These are phyloP conservation scores for Termitomyces bulborhizus DNA, from an alignment of 768 basidiomycete genomes.

Conservation along the genomic window DNA sequence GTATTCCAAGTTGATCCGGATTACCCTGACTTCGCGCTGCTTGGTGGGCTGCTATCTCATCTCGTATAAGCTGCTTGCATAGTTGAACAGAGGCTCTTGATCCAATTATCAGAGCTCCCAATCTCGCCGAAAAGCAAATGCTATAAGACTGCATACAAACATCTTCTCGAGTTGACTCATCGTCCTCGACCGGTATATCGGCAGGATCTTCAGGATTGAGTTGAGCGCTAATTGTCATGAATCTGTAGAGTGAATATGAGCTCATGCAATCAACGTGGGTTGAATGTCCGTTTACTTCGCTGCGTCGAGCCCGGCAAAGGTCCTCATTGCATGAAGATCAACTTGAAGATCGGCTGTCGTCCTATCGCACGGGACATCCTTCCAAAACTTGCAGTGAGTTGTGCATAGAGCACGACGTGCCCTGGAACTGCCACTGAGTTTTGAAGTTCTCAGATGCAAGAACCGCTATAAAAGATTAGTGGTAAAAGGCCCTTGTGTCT, in stretches of 20 bases:
- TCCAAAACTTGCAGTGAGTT: constrained; percentile 63
- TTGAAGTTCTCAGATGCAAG: no score
- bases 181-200: constrained; percentile 1
- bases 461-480: no score
- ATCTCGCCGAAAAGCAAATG: constrained; percentile 25
- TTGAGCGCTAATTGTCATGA: constrained; percentile 36
- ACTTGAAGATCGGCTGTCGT: constrained; percentile 72
- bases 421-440: no score
- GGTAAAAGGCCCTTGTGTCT: no score
- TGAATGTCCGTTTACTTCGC: constrained; percentile 55
- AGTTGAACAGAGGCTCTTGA: constrained; percentile 47
- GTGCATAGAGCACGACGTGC: constrained; percentile 48
- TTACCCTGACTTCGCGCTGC: constrained; percentile 60
- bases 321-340: constrained; percentile 74
- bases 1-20: constrained; percentile 10
- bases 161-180: not conserved
- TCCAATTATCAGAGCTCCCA: constrained; percentile 35
- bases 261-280: not conserved
- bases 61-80: not conserved
- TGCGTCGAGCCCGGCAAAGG: constrained; percentile 72
- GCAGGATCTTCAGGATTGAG: constrained; percentile 28
- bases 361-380: constrained; percentile 62
- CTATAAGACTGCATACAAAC: no score
- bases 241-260: constrained; percentile 19
- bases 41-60: constrained; percentile 13